Evolutionary conservation across 2,329 filamentous ascomycete species (phyloP).

Genomic region (Leptoxyphium fumago): DNA sequence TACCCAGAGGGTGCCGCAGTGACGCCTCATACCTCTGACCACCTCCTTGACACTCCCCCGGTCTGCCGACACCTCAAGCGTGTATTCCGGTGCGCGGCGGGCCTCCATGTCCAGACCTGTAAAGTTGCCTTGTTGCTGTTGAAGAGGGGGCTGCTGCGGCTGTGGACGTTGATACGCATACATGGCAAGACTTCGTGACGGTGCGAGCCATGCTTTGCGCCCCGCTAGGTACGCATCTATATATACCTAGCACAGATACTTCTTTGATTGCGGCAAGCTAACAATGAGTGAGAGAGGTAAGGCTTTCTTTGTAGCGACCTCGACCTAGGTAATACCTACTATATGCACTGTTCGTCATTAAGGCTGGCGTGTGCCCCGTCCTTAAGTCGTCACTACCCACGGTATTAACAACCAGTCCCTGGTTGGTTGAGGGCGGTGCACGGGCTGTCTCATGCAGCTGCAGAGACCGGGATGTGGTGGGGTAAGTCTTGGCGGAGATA

Average conservation of each 20-base stretch:
- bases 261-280: no score
- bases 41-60: conserved; percentile 80
- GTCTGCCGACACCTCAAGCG: conserved; percentile 86
- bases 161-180: background rate
- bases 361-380: no score
- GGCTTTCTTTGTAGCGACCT: no score
- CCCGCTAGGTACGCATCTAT: no score
- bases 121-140: background rate
- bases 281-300: no score
- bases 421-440: background rate
- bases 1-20: background rate
- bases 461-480: background rate
- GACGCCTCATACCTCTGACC: conserved; percentile 50
- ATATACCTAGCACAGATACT: no score
- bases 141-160: background rate
- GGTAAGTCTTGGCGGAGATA: background rate
- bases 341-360: no score
- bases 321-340: no score
- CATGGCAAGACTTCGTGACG: background rate
- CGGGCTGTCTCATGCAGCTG: background rate
- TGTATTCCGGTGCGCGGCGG: conserved; percentile 68
- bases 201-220: no score
- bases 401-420: no score
- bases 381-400: no score
- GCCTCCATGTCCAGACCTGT: conserved; percentile 38